Evolutionary conservation across 306 rosid genomes (phyloP), one percentile per base, ranked within the genome.

Genomic region (Delonix regia): DNA sequence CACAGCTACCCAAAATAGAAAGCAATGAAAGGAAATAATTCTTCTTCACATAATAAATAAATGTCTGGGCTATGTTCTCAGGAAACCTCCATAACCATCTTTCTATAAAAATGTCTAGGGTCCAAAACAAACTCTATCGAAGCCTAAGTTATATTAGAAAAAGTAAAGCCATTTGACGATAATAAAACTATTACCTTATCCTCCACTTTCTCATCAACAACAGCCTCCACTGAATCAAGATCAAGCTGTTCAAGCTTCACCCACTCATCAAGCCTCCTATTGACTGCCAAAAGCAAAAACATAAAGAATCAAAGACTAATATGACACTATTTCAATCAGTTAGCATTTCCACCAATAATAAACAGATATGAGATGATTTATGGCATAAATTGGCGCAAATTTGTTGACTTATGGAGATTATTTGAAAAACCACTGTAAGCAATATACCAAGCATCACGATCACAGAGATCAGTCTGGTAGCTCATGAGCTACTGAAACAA

Each of bases 221-320:
- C 96, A 36, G 96, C 86, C 87, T 93, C 97, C 68, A 93, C 99
- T 34, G 98, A 96, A 65, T 90, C 90, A 79, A 96, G 99, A 84
- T 96, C 98, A 71, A 96, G 97, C 70, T 91, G 99, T 13, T 96
- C 98, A 81, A 93, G 96, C 88, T 96, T 93, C 86, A 93, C 99
- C 99, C 99, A 96, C 82, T 93, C 99, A 82, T 96, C 98, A 83
- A 96, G 99, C 89, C 99, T 93, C 86, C 99, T 90, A 87, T 96
- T 96, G 72, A 93, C 99, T 93, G 87, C 69, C 66, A 73, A 75
- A 74, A 73, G 13, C 13, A 62, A 63, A 48, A 78, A 69, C 53
- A 8, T 14, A 0, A 39, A 15, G 1, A 51, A 79, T n/a, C 53
- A 15, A 11, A 48, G 18, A 74, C 69, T 16, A 69, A 24, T 5